Conservation (phyloP, 148 eudicot genomes). For the Spergularia marina region DNA sequence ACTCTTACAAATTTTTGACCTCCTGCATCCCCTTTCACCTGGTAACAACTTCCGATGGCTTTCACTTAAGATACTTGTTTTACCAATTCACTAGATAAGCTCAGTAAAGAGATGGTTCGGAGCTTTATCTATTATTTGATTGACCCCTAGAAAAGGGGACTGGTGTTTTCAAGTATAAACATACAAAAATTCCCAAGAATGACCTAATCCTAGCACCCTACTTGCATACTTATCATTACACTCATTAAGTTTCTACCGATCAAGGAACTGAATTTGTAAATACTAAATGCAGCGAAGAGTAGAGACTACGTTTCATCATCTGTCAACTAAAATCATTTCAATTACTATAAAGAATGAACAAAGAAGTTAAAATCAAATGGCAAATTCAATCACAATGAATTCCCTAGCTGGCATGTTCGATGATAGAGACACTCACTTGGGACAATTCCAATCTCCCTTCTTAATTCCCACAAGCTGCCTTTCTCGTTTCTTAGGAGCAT, state of each 20-base stretch:
- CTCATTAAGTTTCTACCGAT: background rate
- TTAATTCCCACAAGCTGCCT: conserved; percentile 31
- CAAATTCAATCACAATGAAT: background rate
- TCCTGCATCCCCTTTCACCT: too few relatives aligned
- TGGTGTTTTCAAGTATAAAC: background rate
- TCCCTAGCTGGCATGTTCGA: background rate
- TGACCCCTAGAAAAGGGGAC: background rate
- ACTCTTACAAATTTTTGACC: too few relatives aligned
- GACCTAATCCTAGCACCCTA: background rate
- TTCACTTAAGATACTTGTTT: too few relatives aligned
- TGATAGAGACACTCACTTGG: conserved; percentile 42
- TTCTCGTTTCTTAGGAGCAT: conserved; percentile 37
- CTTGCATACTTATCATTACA: background rate
- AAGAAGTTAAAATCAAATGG: background rate
- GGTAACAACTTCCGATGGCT: too few relatives aligned
- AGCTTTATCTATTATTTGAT: too few relatives aligned
- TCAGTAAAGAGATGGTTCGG: background rate
- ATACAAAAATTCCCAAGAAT: background rate
- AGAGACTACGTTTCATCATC: background rate
- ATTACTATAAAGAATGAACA: background rate
- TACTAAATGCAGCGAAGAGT: background rate
- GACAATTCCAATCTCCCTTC: conserved; percentile 60
- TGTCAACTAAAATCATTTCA: background rate
- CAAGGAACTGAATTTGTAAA: background rate
- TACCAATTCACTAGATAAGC: too few relatives aligned